phyloP scores from a whole-genome alignment of 768 basidiomycete species.

The Porpolomopsis calyptriformis region DNA sequence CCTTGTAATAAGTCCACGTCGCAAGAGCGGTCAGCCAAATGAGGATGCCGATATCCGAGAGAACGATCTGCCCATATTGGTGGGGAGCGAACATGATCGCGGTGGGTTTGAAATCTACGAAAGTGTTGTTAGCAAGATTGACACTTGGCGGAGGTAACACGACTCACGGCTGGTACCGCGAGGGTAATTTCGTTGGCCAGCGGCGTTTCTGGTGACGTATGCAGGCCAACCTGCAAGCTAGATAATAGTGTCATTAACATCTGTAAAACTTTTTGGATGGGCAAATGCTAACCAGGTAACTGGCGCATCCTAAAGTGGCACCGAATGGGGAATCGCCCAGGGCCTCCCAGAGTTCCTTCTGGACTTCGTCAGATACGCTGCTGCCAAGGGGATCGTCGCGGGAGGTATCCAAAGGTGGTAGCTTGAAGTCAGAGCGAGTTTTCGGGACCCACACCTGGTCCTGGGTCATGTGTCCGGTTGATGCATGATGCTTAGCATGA shows the following conservation, averaged over 20 bases:
- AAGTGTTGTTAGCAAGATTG: neutral
- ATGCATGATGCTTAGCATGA: conserved; percentile 92
- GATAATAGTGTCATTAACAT: neutral
- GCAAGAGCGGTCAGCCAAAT: conserved; percentile 55
- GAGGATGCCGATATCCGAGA: conserved; percentile 75
- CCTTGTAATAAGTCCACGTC: conserved; percentile 46
- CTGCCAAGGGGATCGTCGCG: conserved; percentile 56
- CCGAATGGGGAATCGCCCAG: conserved; percentile 85
- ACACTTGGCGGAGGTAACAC: neutral
- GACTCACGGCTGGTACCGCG: conserved; percentile 64
- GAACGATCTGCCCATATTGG: conserved; percentile 63
- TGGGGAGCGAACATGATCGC: conserved; percentile 78
- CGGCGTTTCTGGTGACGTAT: conserved; percentile 74
- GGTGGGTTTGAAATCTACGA: conserved; percentile 60
- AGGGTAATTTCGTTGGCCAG: conserved; percentile 79
- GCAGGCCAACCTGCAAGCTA: conserved; percentile 79
- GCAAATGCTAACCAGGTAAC: conserved; percentile 44
- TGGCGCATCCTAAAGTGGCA: conserved; percentile 39
- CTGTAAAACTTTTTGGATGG: neutral
- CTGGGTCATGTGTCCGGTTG: conserved; percentile 84
- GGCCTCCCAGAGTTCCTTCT: conserved; percentile 71
- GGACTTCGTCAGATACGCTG: conserved; percentile 54
- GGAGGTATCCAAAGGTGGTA: conserved; percentile 56
- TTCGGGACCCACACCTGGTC: conserved; percentile 94
- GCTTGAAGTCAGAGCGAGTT: conserved; percentile 66